These are phyloP conservation scores for Santalum album DNA, from an alignment of 164 flowering plant species.

Conservation along the genomic window DNA sequence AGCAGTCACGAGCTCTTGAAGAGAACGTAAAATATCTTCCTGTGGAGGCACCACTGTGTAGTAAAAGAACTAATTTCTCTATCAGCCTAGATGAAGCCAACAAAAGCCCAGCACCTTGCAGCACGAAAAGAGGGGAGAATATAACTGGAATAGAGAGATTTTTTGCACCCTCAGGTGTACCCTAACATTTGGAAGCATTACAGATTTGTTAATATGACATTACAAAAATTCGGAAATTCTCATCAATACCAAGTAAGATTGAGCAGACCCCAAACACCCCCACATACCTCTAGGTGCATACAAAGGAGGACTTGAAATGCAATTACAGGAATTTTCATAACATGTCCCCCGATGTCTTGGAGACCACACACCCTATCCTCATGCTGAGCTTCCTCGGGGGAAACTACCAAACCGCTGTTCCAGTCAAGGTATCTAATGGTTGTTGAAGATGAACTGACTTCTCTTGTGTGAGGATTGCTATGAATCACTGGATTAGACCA, in stretches of 20 bases:
- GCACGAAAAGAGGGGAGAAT: constrained; percentile 62
- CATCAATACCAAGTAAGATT: too few relatives aligned
- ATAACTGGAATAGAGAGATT: constrained; percentile 45
- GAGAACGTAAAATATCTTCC: constrained; percentile 43
- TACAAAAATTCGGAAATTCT: background rate
- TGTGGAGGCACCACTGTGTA: constrained; percentile 31
- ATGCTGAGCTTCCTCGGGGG: constrained; percentile 48
- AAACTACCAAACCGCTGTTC: constrained; percentile 57
- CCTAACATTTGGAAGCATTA: constrained; percentile 36
- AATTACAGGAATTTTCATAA: constrained; percentile 79
- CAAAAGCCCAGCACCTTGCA: constrained; percentile 76
- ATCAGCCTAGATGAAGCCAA: constrained; percentile 56
- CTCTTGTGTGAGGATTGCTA: constrained; percentile 35
- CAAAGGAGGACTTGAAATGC: constrained; percentile 72
- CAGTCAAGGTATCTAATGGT: constrained; percentile 57
- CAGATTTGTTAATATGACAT: background rate
- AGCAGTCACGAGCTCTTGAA: constrained; percentile 46
- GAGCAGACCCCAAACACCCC: too few relatives aligned
- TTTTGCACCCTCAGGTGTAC: constrained; percentile 60
- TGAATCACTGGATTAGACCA: constrained; percentile 91
- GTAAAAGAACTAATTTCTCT: constrained; percentile 58
- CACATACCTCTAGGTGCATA: constrained; percentile 76
- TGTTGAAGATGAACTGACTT: constrained; percentile 45
- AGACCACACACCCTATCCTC: constrained; percentile 47
- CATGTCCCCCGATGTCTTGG: constrained; percentile 84